Evolutionary conservation across 352 stramenopile genomes (phyloP).

Genomic region (Bremia lactucae): DNA sequence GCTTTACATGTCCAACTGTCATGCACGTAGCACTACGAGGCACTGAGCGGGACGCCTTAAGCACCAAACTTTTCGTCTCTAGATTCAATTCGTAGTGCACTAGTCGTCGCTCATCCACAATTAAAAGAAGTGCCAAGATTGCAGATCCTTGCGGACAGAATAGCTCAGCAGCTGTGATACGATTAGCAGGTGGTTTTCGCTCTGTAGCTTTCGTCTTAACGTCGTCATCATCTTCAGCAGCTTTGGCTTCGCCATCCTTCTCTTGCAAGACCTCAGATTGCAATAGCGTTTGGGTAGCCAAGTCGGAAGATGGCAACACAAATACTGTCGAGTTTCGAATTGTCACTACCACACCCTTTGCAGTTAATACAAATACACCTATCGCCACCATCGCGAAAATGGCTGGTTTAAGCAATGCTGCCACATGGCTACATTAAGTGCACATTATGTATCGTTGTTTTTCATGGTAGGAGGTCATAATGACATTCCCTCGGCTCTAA

Average conservation of each 20-base stretch:
- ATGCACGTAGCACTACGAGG: constrained; percentile 70
- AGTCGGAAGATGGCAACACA: constrained; percentile 20
- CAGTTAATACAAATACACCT: constrained; percentile 37
- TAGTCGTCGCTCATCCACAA: constrained; percentile 63
- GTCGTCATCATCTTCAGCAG: constrained; percentile 10
- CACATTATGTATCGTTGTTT: too few relatives aligned
- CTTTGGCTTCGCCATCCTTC: constrained; percentile 10
- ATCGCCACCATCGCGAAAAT: constrained; percentile 32
- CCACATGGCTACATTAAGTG: constrained; percentile 12
- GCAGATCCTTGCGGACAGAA: constrained; percentile 18
- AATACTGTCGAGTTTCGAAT: constrained; percentile 56
- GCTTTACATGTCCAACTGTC: constrained; percentile 19
- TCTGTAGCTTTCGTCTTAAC: constrained; percentile 21
- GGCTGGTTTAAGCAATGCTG: constrained; percentile 3
- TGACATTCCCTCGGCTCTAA: neutral
- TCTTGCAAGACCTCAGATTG: constrained; percentile 38
- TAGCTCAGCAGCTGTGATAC: constrained; percentile 31
- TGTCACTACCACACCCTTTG: constrained; percentile 28
- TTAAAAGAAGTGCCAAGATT: constrained; percentile 34
- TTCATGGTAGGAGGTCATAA: neutral
- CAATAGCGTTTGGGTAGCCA: constrained; percentile 13
- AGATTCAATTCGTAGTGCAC: constrained; percentile 63
- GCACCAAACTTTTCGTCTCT: constrained; percentile 23
- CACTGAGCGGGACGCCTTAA: constrained; percentile 32
- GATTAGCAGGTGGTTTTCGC: constrained; percentile 19